A percentile compares a stretch with the other conserved stretches of the same genome.
Conservation (phyloP, 2,329 filamentous ascomycete genomes). For the Cercospora nicotianae region DNA sequence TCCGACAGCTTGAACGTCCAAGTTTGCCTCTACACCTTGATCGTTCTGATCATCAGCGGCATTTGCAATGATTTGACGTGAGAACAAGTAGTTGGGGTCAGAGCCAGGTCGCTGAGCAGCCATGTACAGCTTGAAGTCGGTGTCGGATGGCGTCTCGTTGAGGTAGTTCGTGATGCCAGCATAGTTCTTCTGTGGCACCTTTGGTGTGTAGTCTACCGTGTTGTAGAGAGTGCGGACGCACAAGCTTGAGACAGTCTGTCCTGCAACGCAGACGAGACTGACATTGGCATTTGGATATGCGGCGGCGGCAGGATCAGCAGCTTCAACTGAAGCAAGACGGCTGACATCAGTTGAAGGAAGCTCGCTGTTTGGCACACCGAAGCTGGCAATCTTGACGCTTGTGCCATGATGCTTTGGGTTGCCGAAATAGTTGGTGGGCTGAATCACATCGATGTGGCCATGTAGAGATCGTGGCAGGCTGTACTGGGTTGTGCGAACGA, state of each 20-base stretch:
- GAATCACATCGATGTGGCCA: constrained; percentile 58
- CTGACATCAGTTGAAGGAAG: constrained; percentile 2
- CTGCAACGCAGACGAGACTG: constrained; percentile 16
- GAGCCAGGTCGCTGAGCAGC: constrained; percentile 19
- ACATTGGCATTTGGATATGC: constrained; percentile 3
- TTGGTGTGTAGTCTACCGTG: constrained; percentile 42
- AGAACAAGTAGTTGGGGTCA: constrained; percentile 22
- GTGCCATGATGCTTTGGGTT: constrained; percentile 18
- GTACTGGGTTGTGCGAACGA: constrained; percentile 60
- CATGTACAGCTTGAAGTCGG: constrained; percentile 24
- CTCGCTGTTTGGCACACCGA: constrained; percentile 6
- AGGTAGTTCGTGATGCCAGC: constrained; percentile 48
- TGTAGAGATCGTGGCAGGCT: constrained; percentile 60
- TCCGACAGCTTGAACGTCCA: constrained; percentile 54
- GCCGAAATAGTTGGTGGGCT: constrained; percentile 53
- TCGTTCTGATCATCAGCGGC: constrained; percentile 56
- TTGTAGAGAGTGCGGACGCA: constrained; percentile 56
- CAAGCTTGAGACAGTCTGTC: constrained; percentile 47
- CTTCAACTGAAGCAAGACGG: background rate
- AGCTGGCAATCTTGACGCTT: constrained; percentile 19
- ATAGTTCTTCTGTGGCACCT: constrained; percentile 33
- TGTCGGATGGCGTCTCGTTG: constrained; percentile 42
- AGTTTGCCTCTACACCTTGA: constrained; percentile 57
- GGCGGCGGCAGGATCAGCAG: background rate
- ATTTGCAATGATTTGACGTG: constrained; percentile 59